Conservation (phyloP, 2,329 filamentous ascomycete genomes). For the Colletotrichum sojae region DNA sequence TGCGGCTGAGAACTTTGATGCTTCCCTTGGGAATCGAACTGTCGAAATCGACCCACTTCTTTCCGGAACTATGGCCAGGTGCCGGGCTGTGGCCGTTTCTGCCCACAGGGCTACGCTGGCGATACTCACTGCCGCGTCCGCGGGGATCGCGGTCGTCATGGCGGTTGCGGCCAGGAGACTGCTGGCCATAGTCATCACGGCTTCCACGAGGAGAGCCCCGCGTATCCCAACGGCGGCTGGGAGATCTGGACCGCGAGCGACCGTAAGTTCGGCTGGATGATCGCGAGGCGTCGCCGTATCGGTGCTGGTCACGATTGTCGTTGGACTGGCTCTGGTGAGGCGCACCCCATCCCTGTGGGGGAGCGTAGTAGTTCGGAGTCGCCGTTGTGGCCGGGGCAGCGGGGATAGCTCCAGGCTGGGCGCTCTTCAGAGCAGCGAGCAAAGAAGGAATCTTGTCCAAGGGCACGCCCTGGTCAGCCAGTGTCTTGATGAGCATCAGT, state of each 20-base stretch:
- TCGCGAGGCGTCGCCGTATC: slow-evolving; percentile 70
- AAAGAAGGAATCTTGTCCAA: slow-evolving; percentile 80
- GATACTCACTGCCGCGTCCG: slow-evolving; percentile 76
- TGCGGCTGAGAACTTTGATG: slow-evolving; percentile 95
- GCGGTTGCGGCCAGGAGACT: slow-evolving; percentile 74
- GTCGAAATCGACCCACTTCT: slow-evolving; percentile 88
- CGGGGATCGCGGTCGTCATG: slow-evolving; percentile 68
- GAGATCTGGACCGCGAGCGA: slow-evolving; percentile 85
- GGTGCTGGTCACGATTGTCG: slow-evolving; percentile 68
- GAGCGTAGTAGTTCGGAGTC: slow-evolving; percentile 18
- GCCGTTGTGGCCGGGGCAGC: slow-evolving; percentile 54
- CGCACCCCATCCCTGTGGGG: slow-evolving; percentile 46
- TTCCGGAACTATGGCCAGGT: slow-evolving; percentile 56
- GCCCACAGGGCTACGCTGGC: slow-evolving; percentile 85
- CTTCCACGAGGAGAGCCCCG: slow-evolving; percentile 75
- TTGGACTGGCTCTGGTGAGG: slow-evolving; percentile 51
- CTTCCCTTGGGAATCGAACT: slow-evolving; percentile 78
- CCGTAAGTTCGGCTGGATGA: slow-evolving; percentile 73
- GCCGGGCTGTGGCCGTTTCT: slow-evolving; percentile 75
- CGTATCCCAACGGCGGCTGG: slow-evolving; percentile 79
- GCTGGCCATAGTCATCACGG: slow-evolving; percentile 77
- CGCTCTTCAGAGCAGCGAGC: slow-evolving; percentile 65
- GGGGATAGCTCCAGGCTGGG: slow-evolving; percentile 53
- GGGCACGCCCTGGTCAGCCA: slow-evolving; percentile 81
- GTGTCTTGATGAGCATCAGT: slow-evolving; percentile 80